Base-by-base conservation (phyloP, 139 green algal species). In the Nannochloris sp. region DNA sequence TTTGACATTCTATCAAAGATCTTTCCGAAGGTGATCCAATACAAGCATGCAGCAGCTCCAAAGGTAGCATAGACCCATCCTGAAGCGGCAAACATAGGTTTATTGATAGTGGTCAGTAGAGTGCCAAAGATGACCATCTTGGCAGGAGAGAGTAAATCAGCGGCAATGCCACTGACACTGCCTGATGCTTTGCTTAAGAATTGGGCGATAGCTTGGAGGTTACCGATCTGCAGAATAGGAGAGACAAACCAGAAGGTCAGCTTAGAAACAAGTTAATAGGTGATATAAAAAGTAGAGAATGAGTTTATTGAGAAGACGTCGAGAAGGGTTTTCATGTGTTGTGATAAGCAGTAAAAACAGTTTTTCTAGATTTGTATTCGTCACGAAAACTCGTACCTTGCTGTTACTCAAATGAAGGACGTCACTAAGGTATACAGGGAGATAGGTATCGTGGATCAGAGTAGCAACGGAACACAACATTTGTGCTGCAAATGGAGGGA, bases 361-460 rank as follows among this genome's bases (percentile, higher is more conserved):
- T 60, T 27, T 60, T 31, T 60, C 13, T 12, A 13, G 51, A 13
- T 27, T n/a, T n/a, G n/a, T n/a, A n/a, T n/a, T n/a, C n/a, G n/a
- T n/a, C n/a, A n/a, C n/a, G n/a, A n/a, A n/a, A n/a, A 13, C 13
- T 29, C 19, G 30, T 32, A 64, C 70, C 64, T 59, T 71, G 19
- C 79, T 83, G 53, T 84, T 90, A 64, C 54, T 79, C n/a, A 90
- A 72, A 33, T 72, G 69, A 24, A 93, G 80, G 44, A 85, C 85
- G n/a, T 93, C 85, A 23, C 78, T 79, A 65, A 92, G 74, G 72
- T 92, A 95, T 36, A 95, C 65, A 12, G 89, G 89, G 12, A 95
- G 71, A 76, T 92, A 93, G 15, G 84, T 89, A 75, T 94, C 89
- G 62, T 95, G 87, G 30, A 95, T 90, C 44, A 94, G 72, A 3